Base-by-base conservation (phyloP, 202 grass and related monocot species). In the Digitaria exilis region DNA sequence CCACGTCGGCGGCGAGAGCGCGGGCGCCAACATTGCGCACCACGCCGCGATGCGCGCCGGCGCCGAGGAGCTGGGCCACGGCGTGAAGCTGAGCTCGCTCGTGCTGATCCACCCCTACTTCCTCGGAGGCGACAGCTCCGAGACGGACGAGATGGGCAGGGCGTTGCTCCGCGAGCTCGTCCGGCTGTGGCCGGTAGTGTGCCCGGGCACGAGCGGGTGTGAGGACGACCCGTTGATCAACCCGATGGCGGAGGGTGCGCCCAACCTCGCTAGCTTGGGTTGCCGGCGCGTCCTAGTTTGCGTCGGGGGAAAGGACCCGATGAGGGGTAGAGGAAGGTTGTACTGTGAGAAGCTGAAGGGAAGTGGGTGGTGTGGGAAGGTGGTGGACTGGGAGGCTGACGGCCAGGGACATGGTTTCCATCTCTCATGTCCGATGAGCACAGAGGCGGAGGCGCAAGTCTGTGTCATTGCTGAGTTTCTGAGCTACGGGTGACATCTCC, bases 1-100 rank as follows among this genome's bases (percentile, higher is more conserved):
- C 46, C 91, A 90, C 82, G 35, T 96, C 15, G 93, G 89, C 18
- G 93, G 93, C 9, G 93, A 93, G 88, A 96, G 93, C 71, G 84
- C 93, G 6, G 93, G 90, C 37, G 93, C 90, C 55, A 96, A 96
- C 87, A 91, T 93, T 30, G 88, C 90, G 41, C 93, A 93, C 69
- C 90, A 91, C 80, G 55, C 76, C 46, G 77, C 80, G 7, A 91
- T 93, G 93, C 87, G 83, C 59, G 86, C 89, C 0, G 77, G 86
- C 19, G 37, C 16, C 11, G 76, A 89, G 87, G 92, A 80, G 66
- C 61, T 90, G 37, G 86, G 74, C 59, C 85, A 89, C 82, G 71
- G 78, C 57, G 81, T 92, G 54, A 81, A 77, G 75, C 71, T 94
- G 31, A 77, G 85, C 21, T 76, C 86, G 34, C 86, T 94, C 41